Evolutionary conservation across 345 rosid genomes (phyloP).

Genomic region (Brassica incana): DNA sequence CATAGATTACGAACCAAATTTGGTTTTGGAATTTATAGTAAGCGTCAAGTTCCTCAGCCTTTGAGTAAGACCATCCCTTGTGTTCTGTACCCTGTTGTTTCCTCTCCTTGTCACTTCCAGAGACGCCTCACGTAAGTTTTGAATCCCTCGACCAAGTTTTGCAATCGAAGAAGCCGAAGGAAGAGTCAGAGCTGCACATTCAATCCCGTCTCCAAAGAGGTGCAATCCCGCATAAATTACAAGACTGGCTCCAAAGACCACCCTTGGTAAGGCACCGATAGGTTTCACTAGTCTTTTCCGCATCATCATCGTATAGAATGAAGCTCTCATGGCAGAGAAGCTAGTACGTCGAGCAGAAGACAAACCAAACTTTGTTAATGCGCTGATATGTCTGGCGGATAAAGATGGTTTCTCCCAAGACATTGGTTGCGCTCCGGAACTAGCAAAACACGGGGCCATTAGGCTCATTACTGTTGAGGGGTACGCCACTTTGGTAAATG

Average conservation of each 20-base stretch:
- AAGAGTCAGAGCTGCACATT: slow-evolving; percentile 77
- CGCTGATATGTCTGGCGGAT: slow-evolving; percentile 84
- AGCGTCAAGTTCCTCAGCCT: background rate
- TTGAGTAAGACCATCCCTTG: background rate
- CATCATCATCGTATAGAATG: slow-evolving; percentile 85
- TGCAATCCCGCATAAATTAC: slow-evolving; percentile 70
- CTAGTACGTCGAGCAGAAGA: slow-evolving; percentile 91
- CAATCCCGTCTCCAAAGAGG: slow-evolving; percentile 76
- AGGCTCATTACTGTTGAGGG: slow-evolving; percentile 39
- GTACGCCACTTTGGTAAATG: slow-evolving; percentile 57
- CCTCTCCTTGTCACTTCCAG: background rate
- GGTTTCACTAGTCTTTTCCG: slow-evolving; percentile 56
- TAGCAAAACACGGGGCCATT: too few species aligned
- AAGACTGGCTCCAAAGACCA: slow-evolving; percentile 78
- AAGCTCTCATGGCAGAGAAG: slow-evolving; percentile 86
- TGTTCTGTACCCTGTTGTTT: background rate
- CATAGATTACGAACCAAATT: background rate
- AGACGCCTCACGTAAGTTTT: background rate
- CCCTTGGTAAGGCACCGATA: slow-evolving; percentile 72
- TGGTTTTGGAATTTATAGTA: background rate
- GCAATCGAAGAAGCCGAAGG: slow-evolving; percentile 74
- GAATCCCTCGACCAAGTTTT: background rate
- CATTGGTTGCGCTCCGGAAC: too few species aligned
- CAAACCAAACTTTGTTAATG: slow-evolving; percentile 65
- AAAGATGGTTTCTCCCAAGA: slow-evolving; percentile 52